These are phyloP conservation scores for Didymella arachidicola DNA, from an alignment of 2,329 filamentous ascomycete genomes.

Conservation along the genomic window DNA sequence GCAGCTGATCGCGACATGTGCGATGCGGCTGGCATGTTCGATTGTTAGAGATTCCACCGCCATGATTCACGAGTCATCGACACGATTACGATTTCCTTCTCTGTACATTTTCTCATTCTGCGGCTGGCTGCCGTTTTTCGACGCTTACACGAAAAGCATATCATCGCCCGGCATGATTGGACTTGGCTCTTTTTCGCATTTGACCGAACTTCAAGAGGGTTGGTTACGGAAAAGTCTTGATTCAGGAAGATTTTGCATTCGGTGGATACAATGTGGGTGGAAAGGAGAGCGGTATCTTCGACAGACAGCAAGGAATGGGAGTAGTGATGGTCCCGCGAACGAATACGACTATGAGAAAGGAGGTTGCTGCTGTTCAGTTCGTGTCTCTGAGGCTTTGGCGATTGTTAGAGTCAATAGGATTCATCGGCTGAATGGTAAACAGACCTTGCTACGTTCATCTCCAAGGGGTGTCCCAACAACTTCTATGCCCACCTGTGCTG, in stretches of 20 bases:
- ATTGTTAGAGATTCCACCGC: constrained; percentile 37
- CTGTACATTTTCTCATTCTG: constrained; percentile 52
- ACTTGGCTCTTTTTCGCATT: constrained; percentile 46
- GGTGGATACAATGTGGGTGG: constrained; percentile 44
- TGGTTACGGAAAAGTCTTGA: constrained; percentile 47
- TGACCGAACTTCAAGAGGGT: constrained; percentile 45
- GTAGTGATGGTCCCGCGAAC: constrained; percentile 39
- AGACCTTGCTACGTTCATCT: constrained; percentile 33
- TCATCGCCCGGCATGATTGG: constrained; percentile 49
- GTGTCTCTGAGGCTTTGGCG: constrained; percentile 20
- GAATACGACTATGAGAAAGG: constrained; percentile 35
- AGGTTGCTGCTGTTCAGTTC: constrained; percentile 30
- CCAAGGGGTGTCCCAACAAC: constrained; percentile 29
- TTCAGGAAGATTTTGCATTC: constrained; percentile 47
- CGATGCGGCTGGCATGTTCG: constrained; percentile 35
- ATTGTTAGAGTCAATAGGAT: constrained; percentile 12
- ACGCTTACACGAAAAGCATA: constrained; percentile 50
- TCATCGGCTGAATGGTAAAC: constrained; percentile 28
- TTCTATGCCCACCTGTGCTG: background rate
- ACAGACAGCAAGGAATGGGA: constrained; percentile 46
- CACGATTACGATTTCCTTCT: constrained; percentile 50
- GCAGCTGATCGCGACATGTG: constrained; percentile 31
- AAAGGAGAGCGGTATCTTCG: constrained; percentile 43
- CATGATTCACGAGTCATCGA: constrained; percentile 44
- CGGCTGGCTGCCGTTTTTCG: constrained; percentile 50